phyloP scores from a whole-genome alignment of 805 yeast genomes.

The Suhomyces vadensis region DNA sequence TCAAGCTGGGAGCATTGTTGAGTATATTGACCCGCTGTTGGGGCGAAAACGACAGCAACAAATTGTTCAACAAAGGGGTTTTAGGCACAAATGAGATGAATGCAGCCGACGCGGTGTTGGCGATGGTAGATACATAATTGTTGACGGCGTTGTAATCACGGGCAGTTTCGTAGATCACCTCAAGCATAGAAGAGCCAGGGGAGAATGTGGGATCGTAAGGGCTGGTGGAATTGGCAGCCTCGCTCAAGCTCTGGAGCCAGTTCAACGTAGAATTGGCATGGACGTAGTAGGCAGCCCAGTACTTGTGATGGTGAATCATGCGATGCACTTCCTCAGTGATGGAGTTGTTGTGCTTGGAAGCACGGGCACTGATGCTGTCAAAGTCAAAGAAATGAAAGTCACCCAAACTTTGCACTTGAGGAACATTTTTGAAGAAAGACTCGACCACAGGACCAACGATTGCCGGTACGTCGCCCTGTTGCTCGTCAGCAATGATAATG shows the following conservation, averaged over 20 bases:
- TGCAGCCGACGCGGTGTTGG: constrained; percentile 16
- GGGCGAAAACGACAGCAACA: constrained; percentile 15
- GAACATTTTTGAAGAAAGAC: constrained; percentile 20
- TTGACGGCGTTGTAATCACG: constrained; percentile 33
- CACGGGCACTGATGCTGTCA: constrained; percentile 17
- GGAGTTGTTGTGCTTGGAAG: constrained; percentile 22
- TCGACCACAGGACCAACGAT: constrained; percentile 24
- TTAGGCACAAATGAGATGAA: constrained; percentile 19
- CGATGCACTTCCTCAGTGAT: constrained; percentile 28
- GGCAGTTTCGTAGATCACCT: constrained; percentile 34
- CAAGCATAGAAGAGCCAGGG: constrained; percentile 22
- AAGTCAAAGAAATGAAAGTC: constrained; percentile 25
- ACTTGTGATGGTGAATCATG: constrained; percentile 33
- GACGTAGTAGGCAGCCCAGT: constrained; percentile 31
- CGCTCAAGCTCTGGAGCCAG: constrained; percentile 21
- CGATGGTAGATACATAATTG: constrained; percentile 20
- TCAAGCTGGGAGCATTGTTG: constrained; percentile 21
- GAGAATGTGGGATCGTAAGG: constrained; percentile 14
- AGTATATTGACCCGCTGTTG: constrained; percentile 12
- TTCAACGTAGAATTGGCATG: constrained; percentile 29
- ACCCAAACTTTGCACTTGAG: constrained; percentile 24
- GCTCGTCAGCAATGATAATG: constrained; percentile 28
- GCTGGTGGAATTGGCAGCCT: constrained; percentile 6
- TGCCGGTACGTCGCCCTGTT: constrained; percentile 22
- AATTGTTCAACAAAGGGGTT: constrained; percentile 18